Evolutionary conservation across 108 stramenopile species (phyloP), one percentile per base, ranked within the genome.

Genomic region (Epipyxis sp.): DNA sequence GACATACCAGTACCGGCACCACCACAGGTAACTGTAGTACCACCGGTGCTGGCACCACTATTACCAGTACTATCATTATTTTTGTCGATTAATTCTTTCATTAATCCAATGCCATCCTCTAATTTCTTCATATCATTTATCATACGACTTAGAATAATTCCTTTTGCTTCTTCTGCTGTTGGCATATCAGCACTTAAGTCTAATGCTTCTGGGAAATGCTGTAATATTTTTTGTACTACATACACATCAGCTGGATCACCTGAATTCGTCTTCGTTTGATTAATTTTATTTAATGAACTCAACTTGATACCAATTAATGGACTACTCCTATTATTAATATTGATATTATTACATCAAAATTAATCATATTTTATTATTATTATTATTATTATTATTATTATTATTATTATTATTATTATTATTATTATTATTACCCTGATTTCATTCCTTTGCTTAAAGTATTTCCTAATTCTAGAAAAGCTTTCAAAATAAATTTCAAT

Each of bases 211-310:
- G 71, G 71, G 20, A 74, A 6, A 37, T 3, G 3, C 71, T 57
- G 3, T 34, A 46, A 27, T 6, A 74, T 37, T 29, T 57, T 46
- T 6, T 10, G 10, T 3, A 39, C 71, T 16, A 74, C 41, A 37
- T 74, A 74, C 20, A 6, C 6, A 10, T 29, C 27, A 37, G 25
- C 34, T 42, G 71, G 40, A 10, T 74, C 71, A 6, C 71, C 71
- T 37, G n/a, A 6, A 42, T 74, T 74, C 25, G 32, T 42, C 71
- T 74, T 74, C 50, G 34, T 6, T 37, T 74, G 71, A 27, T 37
- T 6, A 10, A 74, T 37, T 32, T 74, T 74, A 6, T 30, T 46
- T 32, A 13, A 74, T 6, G n/a, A 3, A 27, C 6, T 13, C 44
- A 74, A 32, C 3, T 37, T 3, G 25, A 74, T 43, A 32, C 71